These are phyloP conservation scores for Aspergillus homomorphus DNA, from an alignment of 495 filamentous ascomycete species.

Conservation along the genomic window DNA sequence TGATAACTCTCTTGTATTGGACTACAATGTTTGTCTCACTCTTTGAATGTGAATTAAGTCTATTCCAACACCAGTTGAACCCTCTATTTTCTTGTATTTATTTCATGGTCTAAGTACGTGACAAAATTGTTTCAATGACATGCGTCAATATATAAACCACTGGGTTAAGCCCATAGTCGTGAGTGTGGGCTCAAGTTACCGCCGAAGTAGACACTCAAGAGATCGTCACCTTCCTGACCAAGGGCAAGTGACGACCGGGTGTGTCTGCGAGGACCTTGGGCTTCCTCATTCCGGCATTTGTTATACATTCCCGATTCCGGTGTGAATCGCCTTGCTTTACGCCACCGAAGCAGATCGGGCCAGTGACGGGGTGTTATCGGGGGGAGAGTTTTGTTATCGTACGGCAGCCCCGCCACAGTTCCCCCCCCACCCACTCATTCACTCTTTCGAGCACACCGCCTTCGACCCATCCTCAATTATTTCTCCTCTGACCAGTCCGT, in stretches of 20 bases:
- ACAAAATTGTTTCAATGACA: background rate
- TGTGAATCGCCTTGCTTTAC: background rate
- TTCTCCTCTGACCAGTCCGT: constrained; percentile 1
- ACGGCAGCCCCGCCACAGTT: background rate
- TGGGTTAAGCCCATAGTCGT: too few relatives aligned
- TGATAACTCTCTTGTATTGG: background rate
- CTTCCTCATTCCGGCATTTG: too few relatives aligned
- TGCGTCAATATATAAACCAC: background rate
- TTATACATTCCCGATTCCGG: too few relatives aligned
- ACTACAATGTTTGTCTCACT: background rate
- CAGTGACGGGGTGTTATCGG: background rate
- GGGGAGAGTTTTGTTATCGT: background rate
- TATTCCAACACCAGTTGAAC: background rate
- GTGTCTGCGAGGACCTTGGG: background rate
- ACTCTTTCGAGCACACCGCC: background rate
- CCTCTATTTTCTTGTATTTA: background rate
- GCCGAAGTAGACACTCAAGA: too few relatives aligned
- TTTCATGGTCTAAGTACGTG: background rate
- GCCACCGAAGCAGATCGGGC: background rate
- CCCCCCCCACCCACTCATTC: background rate
- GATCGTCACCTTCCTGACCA: too few relatives aligned
- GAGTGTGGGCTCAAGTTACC: background rate
- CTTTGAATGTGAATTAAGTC: background rate
- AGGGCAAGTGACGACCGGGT: too few relatives aligned
- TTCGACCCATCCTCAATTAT: constrained; percentile 1